These are phyloP conservation scores for Rhizopogon salebrosus DNA, from an alignment of 768 basidiomycete species.

Conservation along the genomic window DNA sequence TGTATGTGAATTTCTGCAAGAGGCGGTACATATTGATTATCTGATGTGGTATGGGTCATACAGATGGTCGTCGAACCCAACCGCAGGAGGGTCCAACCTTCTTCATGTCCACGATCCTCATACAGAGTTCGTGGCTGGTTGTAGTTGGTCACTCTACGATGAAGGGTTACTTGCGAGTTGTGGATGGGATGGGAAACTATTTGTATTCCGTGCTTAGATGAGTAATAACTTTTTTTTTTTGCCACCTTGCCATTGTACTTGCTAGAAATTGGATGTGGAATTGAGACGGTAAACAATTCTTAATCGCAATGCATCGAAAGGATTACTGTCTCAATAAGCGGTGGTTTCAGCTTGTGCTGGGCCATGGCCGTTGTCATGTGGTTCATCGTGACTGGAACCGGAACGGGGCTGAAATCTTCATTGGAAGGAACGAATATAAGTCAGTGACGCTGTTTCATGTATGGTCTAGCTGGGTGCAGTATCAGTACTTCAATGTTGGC, in stretches of 20 bases:
- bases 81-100: conserved; percentile 43
- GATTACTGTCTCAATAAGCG: not conserved
- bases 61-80: conserved; percentile 73
- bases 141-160: conserved; percentile 89
- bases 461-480: too few relatives aligned
- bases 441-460: too few relatives aligned
- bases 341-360: too few relatives aligned
- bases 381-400: too few relatives aligned
- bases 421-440: too few relatives aligned
- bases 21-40: not conserved
- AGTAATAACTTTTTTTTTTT: not conserved
- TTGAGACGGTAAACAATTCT: not conserved
- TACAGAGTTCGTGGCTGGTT: conserved; percentile 92
- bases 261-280: not conserved
- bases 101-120: conserved; percentile 79
- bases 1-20: conserved; percentile 48
- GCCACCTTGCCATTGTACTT: not conserved
- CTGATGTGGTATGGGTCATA: not conserved
- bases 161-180: conserved; percentile 84
- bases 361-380: too few relatives aligned
- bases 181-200: conserved; percentile 85
- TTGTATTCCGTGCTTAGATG: conserved; percentile 53
- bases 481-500: too few relatives aligned
- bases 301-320: not conserved
- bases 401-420: too few relatives aligned